A percentile compares a stretch with the other conserved stretches of the same genome.
Conservation (phyloP, 441 rosid genomes). For the Mallotus japonicus region DNA sequence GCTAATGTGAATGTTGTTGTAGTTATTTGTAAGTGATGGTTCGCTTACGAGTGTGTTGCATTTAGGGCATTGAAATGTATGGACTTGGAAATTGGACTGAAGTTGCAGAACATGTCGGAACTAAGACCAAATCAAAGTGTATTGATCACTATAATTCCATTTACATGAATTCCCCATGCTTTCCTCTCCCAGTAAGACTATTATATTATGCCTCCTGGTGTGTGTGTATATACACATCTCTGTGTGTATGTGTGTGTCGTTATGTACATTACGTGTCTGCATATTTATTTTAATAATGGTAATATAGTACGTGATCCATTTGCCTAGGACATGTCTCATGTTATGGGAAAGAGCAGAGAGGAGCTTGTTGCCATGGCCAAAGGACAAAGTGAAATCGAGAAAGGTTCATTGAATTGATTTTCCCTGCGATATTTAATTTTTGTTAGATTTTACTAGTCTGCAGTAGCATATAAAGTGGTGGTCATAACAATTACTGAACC, state of each 20-base stretch:
- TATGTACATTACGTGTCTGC: not conserved
- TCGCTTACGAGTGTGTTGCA: constrained; percentile 26
- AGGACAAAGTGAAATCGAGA: constrained; percentile 45
- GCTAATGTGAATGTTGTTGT: constrained; percentile 19
- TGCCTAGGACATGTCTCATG: constrained; percentile 77
- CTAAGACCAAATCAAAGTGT: constrained; percentile 74
- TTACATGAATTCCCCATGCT: constrained; percentile 79
- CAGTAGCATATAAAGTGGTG: not conserved
- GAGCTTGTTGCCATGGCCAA: constrained; percentile 92
- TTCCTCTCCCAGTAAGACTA: constrained; percentile 80
- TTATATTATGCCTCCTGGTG: not conserved
- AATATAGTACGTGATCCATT: constrained; percentile 14
- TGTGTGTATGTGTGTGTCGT: not conserved
- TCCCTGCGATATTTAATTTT: not conserved
- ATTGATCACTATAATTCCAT: constrained; percentile 69
- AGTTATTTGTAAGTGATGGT: constrained; percentile 22
- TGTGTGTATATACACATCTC: too few species aligned
- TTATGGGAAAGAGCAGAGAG: constrained; percentile 78
- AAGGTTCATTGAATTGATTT: constrained; percentile 41
- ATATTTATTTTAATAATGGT: constrained; percentile 12
- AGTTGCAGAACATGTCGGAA: constrained; percentile 87
- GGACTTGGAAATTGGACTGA: constrained; percentile 97
- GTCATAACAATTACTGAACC: not conserved
- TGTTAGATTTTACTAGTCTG: not conserved
- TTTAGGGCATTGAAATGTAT: constrained; percentile 90